Evolutionary conservation across 176 grass and related monocot genomes (phyloP), one percentile per base, ranked within the genome.

Genomic region (Zizania latifolia): DNA sequence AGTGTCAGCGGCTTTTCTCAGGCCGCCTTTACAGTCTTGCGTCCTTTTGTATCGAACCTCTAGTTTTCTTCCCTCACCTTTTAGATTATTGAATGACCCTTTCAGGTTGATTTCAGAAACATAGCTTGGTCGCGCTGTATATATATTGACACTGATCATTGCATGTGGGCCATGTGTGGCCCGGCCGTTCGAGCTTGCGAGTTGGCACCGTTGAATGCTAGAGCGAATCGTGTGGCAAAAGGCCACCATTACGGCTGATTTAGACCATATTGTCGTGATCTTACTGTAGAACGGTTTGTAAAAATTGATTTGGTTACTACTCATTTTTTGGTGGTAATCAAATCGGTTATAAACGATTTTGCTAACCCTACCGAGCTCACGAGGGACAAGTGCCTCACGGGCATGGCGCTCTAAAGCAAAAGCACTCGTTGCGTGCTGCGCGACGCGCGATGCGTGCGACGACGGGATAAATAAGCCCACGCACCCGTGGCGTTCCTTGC

Each of bases 111-210:
- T 27, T 24, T 28, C 44, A 28, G 21, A 26, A 74, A 17, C 14
- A 51, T 9, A 78, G 39, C 13, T 51, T 50, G 29, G 58, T 60
- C 24, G 26, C 28, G 41, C 69, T 78, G 80, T 88, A 83, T 58
- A 88, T 56, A 82, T 79, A 56, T 56, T n/a, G 4, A 53, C 60
- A 81, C 68, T 69, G 71, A 9, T 21, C 51, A 6, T 75, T 41
- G 22, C 13, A 62, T 40, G 43, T 17, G 15, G 60, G 58, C 16
- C 43, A 6, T 19, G 21, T 53, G 17, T 22, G 53, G 6, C n/a
- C 48, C 39, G n/a, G 28, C 23, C 8, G 3, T 46, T 67, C 8
- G 21, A 53, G 16, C 55, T 16, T n/a, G n/a, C n/a, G n/a, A n/a
- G n/a, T n/a, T n/a, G n/a, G n/a, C n/a, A n/a, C n/a, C 57, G 32